phyloP scores from a whole-genome alignment of 2,329 filamentous ascomycete species.

The Fusarium hainanense region DNA sequence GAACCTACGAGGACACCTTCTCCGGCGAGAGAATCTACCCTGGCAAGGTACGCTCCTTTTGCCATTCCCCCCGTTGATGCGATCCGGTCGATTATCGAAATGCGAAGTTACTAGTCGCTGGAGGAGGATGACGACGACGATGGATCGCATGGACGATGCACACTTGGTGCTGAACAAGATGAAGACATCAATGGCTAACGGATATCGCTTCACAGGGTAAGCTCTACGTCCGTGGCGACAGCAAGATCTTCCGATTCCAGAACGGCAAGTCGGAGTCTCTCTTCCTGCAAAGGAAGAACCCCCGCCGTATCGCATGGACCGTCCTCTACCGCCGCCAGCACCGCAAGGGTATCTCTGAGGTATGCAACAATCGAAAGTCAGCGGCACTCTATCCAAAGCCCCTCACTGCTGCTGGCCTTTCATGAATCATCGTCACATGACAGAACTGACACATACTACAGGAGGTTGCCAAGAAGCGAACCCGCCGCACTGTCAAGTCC shows the following conservation, averaged over 20 bases:
- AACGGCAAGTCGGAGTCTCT: slow-evolving; percentile 99
- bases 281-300: slow-evolving; percentile 99
- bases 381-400: not conserved
- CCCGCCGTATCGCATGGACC: slow-evolving; percentile 98
- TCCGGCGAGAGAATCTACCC: slow-evolving; percentile 75
- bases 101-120: slow-evolving; percentile 25
- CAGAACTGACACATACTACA: slow-evolving; percentile 64
- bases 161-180: slow-evolving; percentile 18
- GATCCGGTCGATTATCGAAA: slow-evolving; percentile 42
- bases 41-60: slow-evolving; percentile 67
- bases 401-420: not conserved
- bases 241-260: slow-evolving; percentile 99
- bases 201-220: slow-evolving; percentile 77
- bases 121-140: slow-evolving; percentile 19
- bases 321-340: slow-evolving; percentile 98
- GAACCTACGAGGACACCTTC: slow-evolving; percentile 75
- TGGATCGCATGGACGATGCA: slow-evolving; percentile 28
- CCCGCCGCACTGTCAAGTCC: slow-evolving; percentile 96
- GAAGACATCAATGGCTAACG: slow-evolving; percentile 46
- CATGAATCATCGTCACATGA: slow-evolving; percentile 4
- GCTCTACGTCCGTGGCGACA: slow-evolving; percentile 99
- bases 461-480: slow-evolving; percentile 99
- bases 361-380: slow-evolving; percentile 63
- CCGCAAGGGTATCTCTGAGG: slow-evolving; percentile 99
- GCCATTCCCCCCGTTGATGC: slow-evolving; percentile 29